Conservation (phyloP, 768 basidiomycete species). For the Suillus spraguei region DNA sequence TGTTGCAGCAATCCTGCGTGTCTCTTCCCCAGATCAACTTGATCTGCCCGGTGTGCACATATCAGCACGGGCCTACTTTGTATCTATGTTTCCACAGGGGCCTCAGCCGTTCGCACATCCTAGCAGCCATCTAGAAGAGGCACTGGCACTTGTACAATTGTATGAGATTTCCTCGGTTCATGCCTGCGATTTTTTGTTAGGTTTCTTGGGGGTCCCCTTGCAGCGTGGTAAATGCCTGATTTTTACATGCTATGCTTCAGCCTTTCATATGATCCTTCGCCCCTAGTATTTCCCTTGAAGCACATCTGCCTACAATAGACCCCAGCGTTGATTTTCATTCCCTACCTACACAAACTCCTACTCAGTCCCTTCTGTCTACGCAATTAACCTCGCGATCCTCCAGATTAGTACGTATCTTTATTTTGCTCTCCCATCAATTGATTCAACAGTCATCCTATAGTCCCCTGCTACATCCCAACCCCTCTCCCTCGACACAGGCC, state of each 20-base stretch:
- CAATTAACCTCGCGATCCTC: no score
- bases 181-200: background rate
- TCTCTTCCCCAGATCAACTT: conserved; percentile 55
- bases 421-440: no score
- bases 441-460: no score
- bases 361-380: no score
- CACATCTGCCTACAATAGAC: no score
- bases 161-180: conserved; percentile 50
- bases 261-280: no score
- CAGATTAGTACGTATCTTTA: no score
- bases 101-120: conserved; percentile 46
- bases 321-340: no score
- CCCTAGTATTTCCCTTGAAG: no score
- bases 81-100: conserved; percentile 50
- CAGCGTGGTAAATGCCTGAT: background rate
- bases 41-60: conserved; percentile 58
- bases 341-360: no score
- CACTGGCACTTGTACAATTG: conserved; percentile 50
- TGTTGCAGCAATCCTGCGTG: conserved; percentile 57
- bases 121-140: conserved; percentile 48
- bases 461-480: no score
- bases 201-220: background rate
- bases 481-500: no score
- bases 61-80: conserved; percentile 44
- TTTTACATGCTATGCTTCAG: conserved; percentile 1